Evolutionary conservation across 140 eudicot genomes (phyloP).

Genomic region (Cichorium intybus): DNA sequence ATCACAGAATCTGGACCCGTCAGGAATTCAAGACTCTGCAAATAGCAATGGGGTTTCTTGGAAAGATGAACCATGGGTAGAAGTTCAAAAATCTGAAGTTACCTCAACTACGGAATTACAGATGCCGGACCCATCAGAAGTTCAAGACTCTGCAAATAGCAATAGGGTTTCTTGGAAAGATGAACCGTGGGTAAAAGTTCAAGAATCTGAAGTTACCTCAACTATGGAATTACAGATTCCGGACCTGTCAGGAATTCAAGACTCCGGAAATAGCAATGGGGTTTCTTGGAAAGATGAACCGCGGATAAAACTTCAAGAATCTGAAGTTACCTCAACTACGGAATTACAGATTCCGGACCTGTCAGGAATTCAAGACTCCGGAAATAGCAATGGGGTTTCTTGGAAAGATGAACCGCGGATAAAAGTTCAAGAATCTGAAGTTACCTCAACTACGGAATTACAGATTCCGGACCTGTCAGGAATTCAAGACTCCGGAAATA

Average conservation of each 20-base stretch:
- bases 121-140: too few species aligned
- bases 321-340: slow-evolving; percentile 26
- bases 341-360: slow-evolving; percentile 4
- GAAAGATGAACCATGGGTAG: slow-evolving; percentile 37
- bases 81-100: slow-evolving; percentile 44
- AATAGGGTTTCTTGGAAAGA: slow-evolving; percentile 22
- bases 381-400: slow-evolving; percentile 17
- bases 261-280: slow-evolving; percentile 9
- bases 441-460: slow-evolving; percentile 10
- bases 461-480: slow-evolving; percentile 4
- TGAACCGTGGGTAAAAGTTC: slow-evolving; percentile 40
- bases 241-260: neutral
- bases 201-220: slow-evolving; percentile 35
- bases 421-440: slow-evolving; percentile 47
- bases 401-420: slow-evolving; percentile 44
- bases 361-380: slow-evolving; percentile 21
- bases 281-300: slow-evolving; percentile 32
- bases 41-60: slow-evolving; percentile 6
- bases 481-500: slow-evolving; percentile 25
- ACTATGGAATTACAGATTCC: slow-evolving; percentile 13
- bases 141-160: slow-evolving; percentile 12
- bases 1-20: neutral
- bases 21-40: slow-evolving; percentile 9
- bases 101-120: slow-evolving; percentile 8
- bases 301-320: slow-evolving; percentile 42